Conservation (phyloP, 2,329 filamentous ascomycete genomes). For the Alternaria sp. region DNA sequence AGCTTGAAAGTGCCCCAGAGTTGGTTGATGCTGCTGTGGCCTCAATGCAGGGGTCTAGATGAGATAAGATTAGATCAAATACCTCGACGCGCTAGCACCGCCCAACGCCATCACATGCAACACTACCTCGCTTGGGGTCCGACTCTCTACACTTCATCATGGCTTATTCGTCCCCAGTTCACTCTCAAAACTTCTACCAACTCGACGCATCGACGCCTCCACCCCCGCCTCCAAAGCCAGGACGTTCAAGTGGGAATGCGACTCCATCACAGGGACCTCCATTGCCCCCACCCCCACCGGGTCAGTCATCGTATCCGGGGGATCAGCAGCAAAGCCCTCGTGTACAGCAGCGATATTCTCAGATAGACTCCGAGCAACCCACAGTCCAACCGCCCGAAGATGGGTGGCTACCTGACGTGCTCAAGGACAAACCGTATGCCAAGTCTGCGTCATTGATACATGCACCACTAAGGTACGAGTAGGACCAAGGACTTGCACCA, state of each 20-base stretch:
- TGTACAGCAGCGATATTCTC: constrained; percentile 27
- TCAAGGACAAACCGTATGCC: constrained; percentile 83
- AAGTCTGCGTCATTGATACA: constrained; percentile 21
- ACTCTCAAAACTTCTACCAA: constrained; percentile 49
- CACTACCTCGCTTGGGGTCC: neutral
- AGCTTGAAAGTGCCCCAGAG: constrained; percentile 31
- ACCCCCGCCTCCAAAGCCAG: constrained; percentile 57
- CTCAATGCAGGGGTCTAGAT: constrained; percentile 45
- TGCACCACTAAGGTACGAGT: constrained; percentile 28
- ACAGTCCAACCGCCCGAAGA: constrained; percentile 56
- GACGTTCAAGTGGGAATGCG: constrained; percentile 52
- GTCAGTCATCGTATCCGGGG: constrained; percentile 38
- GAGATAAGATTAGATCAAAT: constrained; percentile 44
- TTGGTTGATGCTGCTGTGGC: constrained; percentile 38
- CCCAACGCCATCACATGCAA: constrained; percentile 13
- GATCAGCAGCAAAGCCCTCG: constrained; percentile 29
- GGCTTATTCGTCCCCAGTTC: constrained; percentile 50
- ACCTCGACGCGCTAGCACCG: constrained; percentile 11
- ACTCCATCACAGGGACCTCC: constrained; percentile 56
- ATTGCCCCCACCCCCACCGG: constrained; percentile 54
- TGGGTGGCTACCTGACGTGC: constrained; percentile 77
- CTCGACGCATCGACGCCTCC: constrained; percentile 57
- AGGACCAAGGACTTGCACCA: constrained; percentile 82
- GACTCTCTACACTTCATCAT: constrained; percentile 26
- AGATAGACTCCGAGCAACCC: constrained; percentile 27